Base-by-base conservation (phyloP, 2,329 filamentous ascomycete genomes). In the Davidsoniella australis region DNA sequence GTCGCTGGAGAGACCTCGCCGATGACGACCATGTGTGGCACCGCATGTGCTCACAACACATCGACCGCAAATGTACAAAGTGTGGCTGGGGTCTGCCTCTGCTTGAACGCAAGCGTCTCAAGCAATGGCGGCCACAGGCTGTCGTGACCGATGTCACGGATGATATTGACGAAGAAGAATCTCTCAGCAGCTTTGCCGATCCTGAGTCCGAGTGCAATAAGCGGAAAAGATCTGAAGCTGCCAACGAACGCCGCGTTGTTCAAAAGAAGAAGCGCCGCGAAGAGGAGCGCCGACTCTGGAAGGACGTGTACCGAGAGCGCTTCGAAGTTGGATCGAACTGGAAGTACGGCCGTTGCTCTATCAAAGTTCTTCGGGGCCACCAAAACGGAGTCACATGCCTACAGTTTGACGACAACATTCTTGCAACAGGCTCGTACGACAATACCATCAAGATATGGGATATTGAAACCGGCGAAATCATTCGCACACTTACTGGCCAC, bases 11-110 rank as follows among this genome's bases (percentile, higher is more conserved):
- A 54, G 76, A 76, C 51, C 68, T 98, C 39, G 89, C 91, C n/a
- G 91, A 96, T 58, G 89, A 95, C 60, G 89, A 98, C 62, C 83
- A 94, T 7, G 89, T 98, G 3, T 98, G 91, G 91, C 66, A 95
- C 61, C 83, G 82, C 55, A 95, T 96, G 88, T 98, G 91, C 61
- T 87, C 94, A 63, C 89, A 96, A 61, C 88, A 94, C 63, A 93
- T 95, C 57, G 85, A 93, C 61, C 73, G 86, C 53, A 94, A 94
- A 61, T 95, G 88, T 63, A 88, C 80, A 53, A 94, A 91, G 61
- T 98, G 91, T 61, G 89, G 91, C 20, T 96, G 88, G 86, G 91
- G 91, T 2, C 65, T 98, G 53, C 91, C 91, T 14, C 67, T 94
- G 50, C 68, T 98, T 46, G 91, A 98, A 60, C 76, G 86, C 57